These are phyloP conservation scores for Cucumis hystrix DNA, from an alignment of 306 rosid species.

Conservation along the genomic window DNA sequence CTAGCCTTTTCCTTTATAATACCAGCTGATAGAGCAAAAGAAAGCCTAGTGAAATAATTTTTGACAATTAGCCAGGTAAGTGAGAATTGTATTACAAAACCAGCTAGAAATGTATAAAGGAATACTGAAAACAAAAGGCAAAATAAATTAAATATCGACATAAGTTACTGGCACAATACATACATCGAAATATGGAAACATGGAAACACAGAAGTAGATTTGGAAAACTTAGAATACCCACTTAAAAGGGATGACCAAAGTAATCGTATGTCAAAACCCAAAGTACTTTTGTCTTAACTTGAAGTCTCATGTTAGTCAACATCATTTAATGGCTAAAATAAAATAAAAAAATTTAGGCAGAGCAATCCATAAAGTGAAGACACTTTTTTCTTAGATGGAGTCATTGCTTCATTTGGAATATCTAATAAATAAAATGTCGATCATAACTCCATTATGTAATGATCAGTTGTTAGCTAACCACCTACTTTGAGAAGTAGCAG, in stretches of 20 bases:
- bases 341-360: neutral
- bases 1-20: conserved; percentile 73
- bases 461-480: neutral
- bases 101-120: neutral
- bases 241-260: neutral
- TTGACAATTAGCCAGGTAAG: conserved; percentile 6
- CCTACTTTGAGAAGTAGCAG: neutral
- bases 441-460: neutral
- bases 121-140: neutral
- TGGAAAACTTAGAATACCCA: neutral
- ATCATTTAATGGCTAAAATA: neutral
- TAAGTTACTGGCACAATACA: neutral
- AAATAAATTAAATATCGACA: neutral
- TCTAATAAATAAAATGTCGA: neutral
- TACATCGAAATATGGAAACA: neutral
- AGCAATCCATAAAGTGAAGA: neutral
- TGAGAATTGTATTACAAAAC: neutral
- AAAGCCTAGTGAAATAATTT: conserved; percentile 44
- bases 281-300: neutral
- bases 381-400: neutral
- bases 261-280: neutral
- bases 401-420: neutral
- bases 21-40: conserved; percentile 66
- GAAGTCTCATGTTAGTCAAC: neutral
- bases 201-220: neutral